Conservation (phyloP, 371 early-diverging fungal species). For the Haplosporangium sp. region DNA sequence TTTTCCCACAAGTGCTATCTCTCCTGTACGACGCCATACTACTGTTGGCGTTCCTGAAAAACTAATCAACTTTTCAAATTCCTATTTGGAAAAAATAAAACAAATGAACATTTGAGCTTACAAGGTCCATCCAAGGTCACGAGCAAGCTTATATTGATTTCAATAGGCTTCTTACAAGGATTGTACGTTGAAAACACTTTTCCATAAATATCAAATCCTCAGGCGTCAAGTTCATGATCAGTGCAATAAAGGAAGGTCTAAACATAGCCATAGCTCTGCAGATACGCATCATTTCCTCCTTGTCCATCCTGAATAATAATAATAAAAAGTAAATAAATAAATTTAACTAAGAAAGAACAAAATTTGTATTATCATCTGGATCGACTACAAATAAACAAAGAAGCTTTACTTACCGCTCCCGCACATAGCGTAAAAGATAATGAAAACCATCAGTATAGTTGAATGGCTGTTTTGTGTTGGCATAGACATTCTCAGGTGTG, state of each 20-base stretch:
- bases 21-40: conserved; percentile 94
- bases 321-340: neutral
- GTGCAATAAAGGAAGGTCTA: conserved; percentile 90
- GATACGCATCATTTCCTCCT: conserved; percentile 86
- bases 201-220: conserved; percentile 95
- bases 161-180: conserved; percentile 65
- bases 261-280: conserved; percentile 89
- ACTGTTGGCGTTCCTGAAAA: conserved; percentile 96
- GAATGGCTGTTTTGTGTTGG: conserved; percentile 78
- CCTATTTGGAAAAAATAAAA: conserved; percentile 58
- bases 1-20: conserved; percentile 91
- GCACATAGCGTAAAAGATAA: conserved; percentile 81
- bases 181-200: conserved; percentile 90
- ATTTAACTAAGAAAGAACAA: neutral
- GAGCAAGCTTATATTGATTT: too few relatives aligned
- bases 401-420: conserved; percentile 70
- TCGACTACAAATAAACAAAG: neutral
- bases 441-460: conserved; percentile 93
- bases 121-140: too few relatives aligned
- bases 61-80: conserved; percentile 90
- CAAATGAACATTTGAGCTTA: neutral
- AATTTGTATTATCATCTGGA: too few relatives aligned
- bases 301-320: conserved; percentile 74
- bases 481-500: conserved; percentile 79
- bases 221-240: conserved; percentile 90